Evolutionary conservation across 345 rosid species (phyloP).

Genomic region (Euclidium syriacum): DNA sequence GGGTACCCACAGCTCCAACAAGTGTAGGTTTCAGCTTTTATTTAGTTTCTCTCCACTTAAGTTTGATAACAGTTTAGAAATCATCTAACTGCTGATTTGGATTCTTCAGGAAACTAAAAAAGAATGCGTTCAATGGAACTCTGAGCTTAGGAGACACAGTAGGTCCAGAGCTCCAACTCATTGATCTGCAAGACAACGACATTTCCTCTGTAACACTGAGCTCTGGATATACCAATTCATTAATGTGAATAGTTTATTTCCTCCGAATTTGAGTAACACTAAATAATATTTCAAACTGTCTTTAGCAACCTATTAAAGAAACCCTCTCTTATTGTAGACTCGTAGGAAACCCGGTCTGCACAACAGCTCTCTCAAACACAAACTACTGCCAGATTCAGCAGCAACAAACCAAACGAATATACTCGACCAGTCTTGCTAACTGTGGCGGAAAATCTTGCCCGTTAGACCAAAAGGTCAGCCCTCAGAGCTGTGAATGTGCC

Average conservation of each 20-base stretch:
- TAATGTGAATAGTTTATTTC: constrained; percentile 44
- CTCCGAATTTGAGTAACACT: background rate
- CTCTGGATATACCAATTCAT: constrained; percentile 49
- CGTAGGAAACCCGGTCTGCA: constrained; percentile 84
- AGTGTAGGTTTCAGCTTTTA: constrained; percentile 53
- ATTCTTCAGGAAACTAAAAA: constrained; percentile 60
- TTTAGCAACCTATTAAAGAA: background rate
- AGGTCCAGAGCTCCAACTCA: constrained; percentile 49
- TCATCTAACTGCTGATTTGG: background rate
- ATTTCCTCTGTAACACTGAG: constrained; percentile 61
- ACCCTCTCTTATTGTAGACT: constrained; percentile 48
- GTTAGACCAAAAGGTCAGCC: constrained; percentile 67
- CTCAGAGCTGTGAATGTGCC: constrained; percentile 89
- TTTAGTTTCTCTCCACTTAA: background rate
- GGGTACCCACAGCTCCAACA: constrained; percentile 65
- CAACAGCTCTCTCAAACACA: constrained; percentile 49
- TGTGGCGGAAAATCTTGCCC: constrained; percentile 65
- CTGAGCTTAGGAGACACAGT: constrained; percentile 53
- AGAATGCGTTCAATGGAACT: constrained; percentile 61
- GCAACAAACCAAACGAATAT: constrained; percentile 41
- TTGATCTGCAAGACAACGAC: constrained; percentile 73
- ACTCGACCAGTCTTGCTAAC: constrained; percentile 69
- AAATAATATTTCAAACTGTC: background rate
- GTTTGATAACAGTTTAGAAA: background rate
- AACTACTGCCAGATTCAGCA: constrained; percentile 73